Base-by-base conservation (phyloP, 2,329 filamentous ascomycete species). In the Alternaria infectoria region DNA sequence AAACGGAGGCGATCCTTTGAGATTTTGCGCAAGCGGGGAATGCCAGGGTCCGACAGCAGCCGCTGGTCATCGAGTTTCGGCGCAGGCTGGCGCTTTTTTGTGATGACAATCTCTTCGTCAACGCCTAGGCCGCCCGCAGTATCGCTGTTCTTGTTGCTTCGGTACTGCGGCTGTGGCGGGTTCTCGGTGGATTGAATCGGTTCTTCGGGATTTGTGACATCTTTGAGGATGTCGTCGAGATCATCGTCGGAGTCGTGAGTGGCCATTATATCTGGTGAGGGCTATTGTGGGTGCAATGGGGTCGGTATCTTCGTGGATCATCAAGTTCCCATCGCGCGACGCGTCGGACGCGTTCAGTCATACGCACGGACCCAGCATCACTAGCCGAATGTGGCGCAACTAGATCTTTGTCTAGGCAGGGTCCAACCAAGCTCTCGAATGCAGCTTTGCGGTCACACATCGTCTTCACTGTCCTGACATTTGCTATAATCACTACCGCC, bases 31-130 rank as follows among this genome's bases (percentile, higher is more conserved):
- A 99, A 83, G 72, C 91, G 93, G 2, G 93, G 93, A 64, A 99
- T 93, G 1, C 96, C 96, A 51, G 89, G 87, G 19, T 90, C 86
- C 4, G 93, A 96, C 1, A 98, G 85, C n/a, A 98, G 82, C 68
- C 93, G 88, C 10, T 87, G 83, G 72, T 97, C 93, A 75, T 99
- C 94, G 25, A 99, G 86, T 79, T 97, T 99, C 5, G 95, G 91
- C 59, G 89, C 86, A 1, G 93, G 93, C 65, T 89, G 86, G 36
- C 89, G 87, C 72, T 91, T 91, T 81, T 93, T 97, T 44, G 87
- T 88, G 5, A 97, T 86, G 59, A 92, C 90, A 57, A 99, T 87
- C 73, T 97, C 93, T 74, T 96, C 89, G 68, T 98, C 94, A 60
- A 97, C 89, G 49, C 94, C 93, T 3, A 97, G 81, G 1, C 85